A percentile compares a stretch with the other conserved stretches of the same genome.
phyloP scores from a whole-genome alignment of 768 basidiomycete species.

The Boletellus emodensis region DNA sequence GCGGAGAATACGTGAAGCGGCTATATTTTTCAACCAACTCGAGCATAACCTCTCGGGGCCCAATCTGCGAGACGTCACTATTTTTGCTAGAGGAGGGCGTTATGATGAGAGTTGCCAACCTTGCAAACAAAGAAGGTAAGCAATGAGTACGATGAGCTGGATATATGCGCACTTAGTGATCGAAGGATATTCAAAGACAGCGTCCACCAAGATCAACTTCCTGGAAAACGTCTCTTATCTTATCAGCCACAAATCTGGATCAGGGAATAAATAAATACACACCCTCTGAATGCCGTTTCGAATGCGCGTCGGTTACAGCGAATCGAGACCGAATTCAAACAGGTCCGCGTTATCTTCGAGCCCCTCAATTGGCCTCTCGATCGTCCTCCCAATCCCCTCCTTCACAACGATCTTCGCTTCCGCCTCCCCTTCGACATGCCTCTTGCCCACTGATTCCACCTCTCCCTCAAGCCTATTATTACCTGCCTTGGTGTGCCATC shows the following conservation, averaged over 20 bases:
- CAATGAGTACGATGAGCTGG: not conserved
- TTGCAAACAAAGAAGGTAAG: constrained; percentile 11
- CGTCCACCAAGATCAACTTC: constrained; percentile 22
- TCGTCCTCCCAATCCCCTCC: constrained; percentile 18
- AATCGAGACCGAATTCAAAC: constrained; percentile 50
- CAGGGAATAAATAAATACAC: not conserved
- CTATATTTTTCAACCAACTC: constrained; percentile 42
- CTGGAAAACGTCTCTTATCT: not conserved
- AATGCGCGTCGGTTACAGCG: constrained; percentile 48
- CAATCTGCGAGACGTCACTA: constrained; percentile 14
- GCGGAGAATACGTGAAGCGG: constrained; percentile 5
- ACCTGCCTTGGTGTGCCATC: constrained; percentile 46
- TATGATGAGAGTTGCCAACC: constrained; percentile 39
- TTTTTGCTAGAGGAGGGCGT: constrained; percentile 32
- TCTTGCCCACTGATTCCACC: constrained; percentile 24
- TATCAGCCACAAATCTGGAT: not conserved
- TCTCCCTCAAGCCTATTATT: constrained; percentile 38
- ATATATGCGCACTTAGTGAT: constrained; percentile 32
- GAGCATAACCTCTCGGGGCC: constrained; percentile 37
- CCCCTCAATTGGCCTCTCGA: constrained; percentile 13
- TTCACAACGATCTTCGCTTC: constrained; percentile 13
- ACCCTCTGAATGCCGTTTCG: constrained; percentile 46
- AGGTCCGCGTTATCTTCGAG: constrained; percentile 36
- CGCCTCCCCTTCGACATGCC: not conserved
- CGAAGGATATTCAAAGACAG: constrained; percentile 51